Percentiles rank a stretch among this genome's conserved stretches.
Evolutionary conservation across 1,139 yeast species (phyloP).

Genomic region (Geotrichum europaeum): DNA sequence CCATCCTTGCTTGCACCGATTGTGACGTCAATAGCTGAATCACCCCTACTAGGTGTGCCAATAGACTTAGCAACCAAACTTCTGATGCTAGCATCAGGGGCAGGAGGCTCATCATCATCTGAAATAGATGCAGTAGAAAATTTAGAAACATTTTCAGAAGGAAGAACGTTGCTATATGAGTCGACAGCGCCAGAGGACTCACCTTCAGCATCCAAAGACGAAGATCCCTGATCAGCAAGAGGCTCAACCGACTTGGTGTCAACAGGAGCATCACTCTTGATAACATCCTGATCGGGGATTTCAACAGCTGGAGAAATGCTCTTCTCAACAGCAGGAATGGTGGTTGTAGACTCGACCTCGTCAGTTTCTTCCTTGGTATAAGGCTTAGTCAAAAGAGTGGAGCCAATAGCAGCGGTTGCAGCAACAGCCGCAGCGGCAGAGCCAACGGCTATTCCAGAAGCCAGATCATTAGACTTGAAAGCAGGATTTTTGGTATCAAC

Average conservation of each 20-base stretch:
- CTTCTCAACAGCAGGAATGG: conserved; percentile 21
- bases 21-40: not conserved
- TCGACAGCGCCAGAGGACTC: not conserved
- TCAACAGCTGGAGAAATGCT: conserved; percentile 5
- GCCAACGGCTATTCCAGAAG: conserved; percentile 24
- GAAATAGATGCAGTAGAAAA: not conserved
- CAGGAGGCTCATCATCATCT: not conserved
- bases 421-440: conserved; percentile 27
- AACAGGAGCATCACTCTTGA: not conserved
- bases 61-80: not conserved
- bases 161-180: not conserved
- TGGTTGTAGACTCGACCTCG: not conserved
- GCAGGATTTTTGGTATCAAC: not conserved
- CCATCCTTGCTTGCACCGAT: not conserved
- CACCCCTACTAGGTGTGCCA: not conserved
- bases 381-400: conserved; percentile 6
- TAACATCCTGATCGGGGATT: conserved; percentile 1
- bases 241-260: not conserved
- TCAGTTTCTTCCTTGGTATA: not conserved
- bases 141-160: not conserved
- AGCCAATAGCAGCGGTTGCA: conserved; percentile 25
- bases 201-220: not conserved
- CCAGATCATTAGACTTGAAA: not conserved
- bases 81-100: not conserved
- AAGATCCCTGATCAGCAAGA: not conserved